Evolutionary conservation across 1,284 basidiomycete genomes (phyloP).

Genomic region (Leccinum subrobustum): DNA sequence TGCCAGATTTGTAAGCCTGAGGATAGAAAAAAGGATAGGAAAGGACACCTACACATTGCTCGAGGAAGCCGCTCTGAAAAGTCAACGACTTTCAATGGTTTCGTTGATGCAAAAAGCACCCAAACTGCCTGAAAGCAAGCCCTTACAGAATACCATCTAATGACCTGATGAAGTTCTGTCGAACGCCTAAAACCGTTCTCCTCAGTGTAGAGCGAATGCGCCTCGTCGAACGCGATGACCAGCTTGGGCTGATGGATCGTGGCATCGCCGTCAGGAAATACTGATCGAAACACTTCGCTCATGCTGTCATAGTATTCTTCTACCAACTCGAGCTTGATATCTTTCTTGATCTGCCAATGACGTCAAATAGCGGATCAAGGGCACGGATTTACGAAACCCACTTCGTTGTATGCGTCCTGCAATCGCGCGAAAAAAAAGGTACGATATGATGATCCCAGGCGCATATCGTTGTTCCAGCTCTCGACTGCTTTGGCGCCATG

Average conservation of each 20-base stretch:
- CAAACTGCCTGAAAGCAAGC: neutral
- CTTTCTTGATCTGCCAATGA: neutral
- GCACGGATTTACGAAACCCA: neutral
- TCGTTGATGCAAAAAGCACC: neutral
- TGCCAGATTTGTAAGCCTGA: no score
- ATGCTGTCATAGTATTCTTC: no score
- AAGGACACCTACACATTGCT: no score
- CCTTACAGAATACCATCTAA: neutral
- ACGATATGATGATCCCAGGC: neutral
- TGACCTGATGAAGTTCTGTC: neutral
- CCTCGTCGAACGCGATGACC: no score
- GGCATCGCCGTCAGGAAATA: no score
- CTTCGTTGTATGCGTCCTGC: neutral
- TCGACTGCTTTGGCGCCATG: neutral
- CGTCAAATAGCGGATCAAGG: neutral
- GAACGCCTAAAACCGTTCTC: neutral
- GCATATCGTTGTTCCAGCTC: neutral
- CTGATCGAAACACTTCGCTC: no score
- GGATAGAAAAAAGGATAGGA: no score
- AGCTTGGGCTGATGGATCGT: no score
- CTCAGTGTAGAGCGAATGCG: no score
- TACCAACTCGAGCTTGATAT: neutral
- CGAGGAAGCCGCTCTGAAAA: neutral
- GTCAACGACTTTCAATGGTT: neutral
- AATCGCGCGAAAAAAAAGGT: neutral